These are phyloP conservation scores for Coccomyxa sp. DNA, from an alignment of 139 green algal genomes.

Conservation along the genomic window DNA sequence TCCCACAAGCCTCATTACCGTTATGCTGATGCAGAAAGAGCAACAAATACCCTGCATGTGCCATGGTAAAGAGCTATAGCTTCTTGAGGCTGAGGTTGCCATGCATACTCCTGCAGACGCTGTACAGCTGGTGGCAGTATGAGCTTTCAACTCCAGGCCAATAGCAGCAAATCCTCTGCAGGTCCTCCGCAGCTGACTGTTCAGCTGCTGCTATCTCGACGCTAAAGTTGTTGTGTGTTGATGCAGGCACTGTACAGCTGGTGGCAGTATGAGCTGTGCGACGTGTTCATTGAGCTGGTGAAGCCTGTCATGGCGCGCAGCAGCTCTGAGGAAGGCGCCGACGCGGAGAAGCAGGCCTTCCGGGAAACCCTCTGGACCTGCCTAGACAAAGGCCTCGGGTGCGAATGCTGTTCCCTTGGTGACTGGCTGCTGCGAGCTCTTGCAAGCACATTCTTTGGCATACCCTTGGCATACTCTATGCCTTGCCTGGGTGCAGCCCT, in stretches of 20 bases:
- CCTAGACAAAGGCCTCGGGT: constrained; percentile 79
- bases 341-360: constrained; percentile 27
- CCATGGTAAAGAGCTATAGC: no score
- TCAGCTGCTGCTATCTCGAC: no score
- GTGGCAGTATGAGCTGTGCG: constrained; percentile 96
- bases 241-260: constrained; percentile 77
- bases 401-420: not conserved
- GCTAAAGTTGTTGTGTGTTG: not conserved
- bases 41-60: no score
- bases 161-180: no score
- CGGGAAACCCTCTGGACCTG: constrained; percentile 72
- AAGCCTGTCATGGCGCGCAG: constrained; percentile 75
- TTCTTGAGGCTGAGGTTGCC: no score
- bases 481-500: no score
- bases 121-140: constrained; percentile 95
- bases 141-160: no score
- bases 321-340: constrained; percentile 15
- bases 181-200: no score
- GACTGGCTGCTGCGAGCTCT: not conserved
- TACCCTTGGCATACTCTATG: not conserved
- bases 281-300: constrained; percentile 97
- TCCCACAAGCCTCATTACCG: no score
- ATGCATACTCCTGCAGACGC: constrained; percentile 26
- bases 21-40: no score
- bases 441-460: not conserved